phyloP scores from a whole-genome alignment of 768 basidiomycete species.

The Guyanaporus albipodus region DNA sequence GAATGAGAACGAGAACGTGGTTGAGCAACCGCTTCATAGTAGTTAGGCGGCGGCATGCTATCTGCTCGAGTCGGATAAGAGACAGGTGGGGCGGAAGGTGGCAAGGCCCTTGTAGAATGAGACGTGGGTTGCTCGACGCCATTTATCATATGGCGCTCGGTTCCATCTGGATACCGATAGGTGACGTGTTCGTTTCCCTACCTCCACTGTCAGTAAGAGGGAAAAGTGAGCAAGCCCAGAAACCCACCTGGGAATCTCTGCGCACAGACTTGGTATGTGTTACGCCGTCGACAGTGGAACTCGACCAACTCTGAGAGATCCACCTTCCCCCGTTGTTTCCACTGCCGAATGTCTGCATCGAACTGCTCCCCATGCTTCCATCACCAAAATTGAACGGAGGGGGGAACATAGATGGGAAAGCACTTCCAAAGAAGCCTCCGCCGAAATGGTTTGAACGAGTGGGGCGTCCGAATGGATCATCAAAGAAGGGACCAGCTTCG shows the following conservation, averaged over 20 bases:
- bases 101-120: conserved; percentile 13
- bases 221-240: neutral
- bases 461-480: conserved; percentile 17
- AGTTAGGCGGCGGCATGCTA: conserved; percentile 17
- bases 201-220: conserved; percentile 3
- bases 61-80: neutral
- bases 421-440: conserved; percentile 9
- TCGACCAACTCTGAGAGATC: conserved; percentile 54
- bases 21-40: conserved; percentile 16
- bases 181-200: conserved; percentile 77
- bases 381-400: conserved; percentile 11
- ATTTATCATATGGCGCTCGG: conserved; percentile 62
- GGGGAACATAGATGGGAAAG: conserved; percentile 8
- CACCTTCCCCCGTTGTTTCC: conserved; percentile 29
- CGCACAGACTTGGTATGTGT: conserved; percentile 54
- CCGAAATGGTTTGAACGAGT: conserved; percentile 12
- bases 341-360: conserved; percentile 10
- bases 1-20: conserved; percentile 14
- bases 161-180: conserved; percentile 62
- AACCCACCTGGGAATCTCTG: conserved; percentile 56
- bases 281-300: conserved; percentile 61
- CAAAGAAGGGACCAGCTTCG: conserved; percentile 34
- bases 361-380: conserved; percentile 13
- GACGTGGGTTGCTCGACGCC: conserved; percentile 46
- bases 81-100: neutral